These are phyloP conservation scores for Tephrocybe sp. DNA, from an alignment of 768 basidiomycete species.

Conservation along the genomic window DNA sequence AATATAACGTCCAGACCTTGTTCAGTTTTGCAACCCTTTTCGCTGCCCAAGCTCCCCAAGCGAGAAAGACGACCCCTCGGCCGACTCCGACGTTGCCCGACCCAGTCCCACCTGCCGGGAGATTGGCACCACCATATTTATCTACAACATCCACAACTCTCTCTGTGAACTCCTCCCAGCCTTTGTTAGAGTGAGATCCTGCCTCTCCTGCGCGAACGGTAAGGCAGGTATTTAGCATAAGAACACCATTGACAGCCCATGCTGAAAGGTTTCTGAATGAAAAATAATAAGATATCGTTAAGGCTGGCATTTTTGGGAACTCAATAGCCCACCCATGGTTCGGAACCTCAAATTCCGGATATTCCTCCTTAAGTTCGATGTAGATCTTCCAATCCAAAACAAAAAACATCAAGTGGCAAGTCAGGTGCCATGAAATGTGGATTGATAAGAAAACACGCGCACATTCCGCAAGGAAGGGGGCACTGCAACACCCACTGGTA, in stretches of 20 bases:
- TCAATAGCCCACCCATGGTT: constrained; percentile 69
- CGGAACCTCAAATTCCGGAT: constrained; percentile 75
- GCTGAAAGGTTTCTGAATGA: constrained; percentile 64
- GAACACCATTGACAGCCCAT: constrained; percentile 85
- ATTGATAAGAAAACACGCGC: constrained; percentile 19
- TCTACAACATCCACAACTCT: constrained; percentile 74
- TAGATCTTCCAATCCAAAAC: constrained; percentile 61
- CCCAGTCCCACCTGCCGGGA: constrained; percentile 33
- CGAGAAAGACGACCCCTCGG: constrained; percentile 75
- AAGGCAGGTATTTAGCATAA: constrained; percentile 90
- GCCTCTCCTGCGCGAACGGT: constrained; percentile 78
- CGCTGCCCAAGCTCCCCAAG: constrained; percentile 87
- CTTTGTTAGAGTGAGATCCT: constrained; percentile 79
- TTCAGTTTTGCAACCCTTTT: constrained; percentile 78
- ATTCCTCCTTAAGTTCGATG: constrained; percentile 79
- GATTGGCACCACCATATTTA: constrained; percentile 71
- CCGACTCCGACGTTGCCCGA: constrained; percentile 49
- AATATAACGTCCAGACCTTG: constrained; percentile 45
- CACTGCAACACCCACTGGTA: constrained; percentile 67
- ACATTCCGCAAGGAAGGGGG: constrained; percentile 88
- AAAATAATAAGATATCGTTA: constrained; percentile 1
- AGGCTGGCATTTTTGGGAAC: not conserved
- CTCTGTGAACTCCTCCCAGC: constrained; percentile 92
- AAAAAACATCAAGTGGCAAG: not conserved
- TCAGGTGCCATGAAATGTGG: not conserved